Evolutionary conservation across 345 rosid species (phyloP), one percentile per base, ranked within the genome.

Genomic region (Eutrema heterophyllum): DNA sequence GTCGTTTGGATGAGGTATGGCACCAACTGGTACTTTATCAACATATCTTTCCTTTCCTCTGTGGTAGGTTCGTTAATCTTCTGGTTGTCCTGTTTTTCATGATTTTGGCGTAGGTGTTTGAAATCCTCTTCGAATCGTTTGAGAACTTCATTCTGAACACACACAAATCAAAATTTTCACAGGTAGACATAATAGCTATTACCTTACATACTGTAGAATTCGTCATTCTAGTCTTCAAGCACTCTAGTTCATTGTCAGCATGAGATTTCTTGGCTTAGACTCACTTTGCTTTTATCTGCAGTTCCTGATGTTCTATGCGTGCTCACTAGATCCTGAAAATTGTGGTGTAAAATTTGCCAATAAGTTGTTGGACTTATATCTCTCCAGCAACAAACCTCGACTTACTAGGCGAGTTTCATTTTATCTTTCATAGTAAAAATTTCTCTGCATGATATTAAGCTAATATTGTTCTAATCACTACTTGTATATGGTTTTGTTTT

Each of bases 221-320:
- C 3, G 16, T 43, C 6, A 10, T 43, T 13, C 15, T 41, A 41
- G 45, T 2, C 6, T n/a, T n/a, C n/a, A n/a, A n/a, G n/a, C n/a
- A 10, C 15, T 43, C 8, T 65, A 18, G 21, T 16, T 70, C 41
- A 2, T 16, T 29, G 10, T 55, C 5, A 18, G 48, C 27, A 53
- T 36, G 50, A 30, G 15, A 16, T 68, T 13, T 38, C 7, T 39
- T 36, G 0, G 10, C 51, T 59, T 29, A 75, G 64, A 32, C 33
- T 63, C 70, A 69, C 9, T 67, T 0, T 59, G 46, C 10, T 70
- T 26, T 72, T 7, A 0, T 65, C 41, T 84, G 86, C 88, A 92
- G 98, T 92, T 89, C 75, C 80, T 89, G 35, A 73, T 89, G 83
- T 92, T 89, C 83, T 89, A 88, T 50, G 92, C 88, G 3, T 89